Conservation (phyloP, 805 yeast species). For the Wickerhamomyces alni region DNA sequence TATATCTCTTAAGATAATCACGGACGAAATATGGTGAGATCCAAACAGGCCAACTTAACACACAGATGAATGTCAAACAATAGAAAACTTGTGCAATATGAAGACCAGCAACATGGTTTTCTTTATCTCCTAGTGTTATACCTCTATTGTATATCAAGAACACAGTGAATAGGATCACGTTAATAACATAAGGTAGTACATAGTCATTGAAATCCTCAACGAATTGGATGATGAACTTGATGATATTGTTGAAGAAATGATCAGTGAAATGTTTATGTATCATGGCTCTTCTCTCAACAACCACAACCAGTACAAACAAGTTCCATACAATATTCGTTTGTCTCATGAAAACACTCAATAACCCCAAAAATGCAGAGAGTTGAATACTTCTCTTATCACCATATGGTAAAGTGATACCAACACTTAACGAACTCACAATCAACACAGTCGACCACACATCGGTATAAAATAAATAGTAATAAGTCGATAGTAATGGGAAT, state of each 20-base stretch:
- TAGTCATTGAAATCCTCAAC: constrained; percentile 28
- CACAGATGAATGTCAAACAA: constrained; percentile 54
- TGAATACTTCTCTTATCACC: constrained; percentile 29
- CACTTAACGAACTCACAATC: constrained; percentile 48
- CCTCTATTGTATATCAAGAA: constrained; percentile 73
- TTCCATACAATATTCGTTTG: constrained; percentile 93
- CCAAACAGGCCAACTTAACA: constrained; percentile 78
- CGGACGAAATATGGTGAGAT: constrained; percentile 35
- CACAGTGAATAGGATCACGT: constrained; percentile 43
- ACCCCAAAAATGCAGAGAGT: constrained; percentile 50
- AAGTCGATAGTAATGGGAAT: constrained; percentile 70
- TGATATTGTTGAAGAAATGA: constrained; percentile 30
- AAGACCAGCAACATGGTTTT: constrained; percentile 65
- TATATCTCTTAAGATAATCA: constrained; percentile 31
- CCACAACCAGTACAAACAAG: constrained; percentile 48
- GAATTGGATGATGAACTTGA: constrained; percentile 31
- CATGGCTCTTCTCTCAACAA: constrained; percentile 45
- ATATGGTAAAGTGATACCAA: constrained; percentile 35
- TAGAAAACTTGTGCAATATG: constrained; percentile 83
- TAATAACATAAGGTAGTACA: constrained; percentile 46
- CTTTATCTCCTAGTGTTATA: constrained; percentile 86
- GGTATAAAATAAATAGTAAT: constrained; percentile 78
- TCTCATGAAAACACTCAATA: constrained; percentile 65
- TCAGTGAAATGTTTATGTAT: constrained; percentile 34
- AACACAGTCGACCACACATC: constrained; percentile 88